Conservation (phyloP, 179 eudicot species). For the Camellia oleifera region DNA sequence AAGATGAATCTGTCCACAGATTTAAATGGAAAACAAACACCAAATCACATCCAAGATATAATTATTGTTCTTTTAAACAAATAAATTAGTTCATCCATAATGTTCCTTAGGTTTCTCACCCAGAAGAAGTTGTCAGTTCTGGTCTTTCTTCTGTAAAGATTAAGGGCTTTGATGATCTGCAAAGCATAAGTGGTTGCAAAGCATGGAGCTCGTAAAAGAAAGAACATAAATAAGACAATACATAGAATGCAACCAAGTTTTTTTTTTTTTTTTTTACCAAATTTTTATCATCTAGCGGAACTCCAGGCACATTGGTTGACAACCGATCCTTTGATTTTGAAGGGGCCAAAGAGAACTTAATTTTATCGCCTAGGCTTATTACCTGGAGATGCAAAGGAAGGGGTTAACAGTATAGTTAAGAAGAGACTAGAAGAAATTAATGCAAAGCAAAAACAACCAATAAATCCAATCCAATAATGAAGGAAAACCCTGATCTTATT, state of each 20-base stretch:
- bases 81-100: not conserved
- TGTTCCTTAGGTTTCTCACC: slow-evolving; percentile 37
- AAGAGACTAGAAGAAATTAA: not conserved
- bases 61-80: not conserved
- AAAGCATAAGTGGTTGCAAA: slow-evolving; percentile 15
- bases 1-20: slow-evolving; percentile 66
- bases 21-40: slow-evolving; percentile 6
- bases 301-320: slow-evolving; percentile 87
- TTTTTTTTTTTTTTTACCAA: slow-evolving; percentile 51
- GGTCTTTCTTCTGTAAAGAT: slow-evolving; percentile 82
- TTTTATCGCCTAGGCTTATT: slow-evolving; percentile 88
- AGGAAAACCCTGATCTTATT: not conserved
- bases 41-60: not conserved
- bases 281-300: slow-evolving; percentile 87
- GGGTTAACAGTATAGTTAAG: not conserved
- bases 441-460: not conserved
- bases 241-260: not conserved
- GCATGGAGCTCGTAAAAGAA: not conserved
- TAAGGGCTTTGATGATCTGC: slow-evolving; percentile 91
- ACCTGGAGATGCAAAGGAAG: slow-evolving; percentile 41
- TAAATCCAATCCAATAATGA: slow-evolving; percentile 1
- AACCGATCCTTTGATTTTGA: slow-evolving; percentile 75
- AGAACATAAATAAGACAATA: slow-evolving; percentile 6
- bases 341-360: slow-evolving; percentile 90
- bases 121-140: slow-evolving; percentile 81